Percentiles rank a stretch among this genome's conserved stretches.
Evolutionary conservation across 169 alveolate genomes (phyloP).

Genomic region (Plasmodium inui): DNA sequence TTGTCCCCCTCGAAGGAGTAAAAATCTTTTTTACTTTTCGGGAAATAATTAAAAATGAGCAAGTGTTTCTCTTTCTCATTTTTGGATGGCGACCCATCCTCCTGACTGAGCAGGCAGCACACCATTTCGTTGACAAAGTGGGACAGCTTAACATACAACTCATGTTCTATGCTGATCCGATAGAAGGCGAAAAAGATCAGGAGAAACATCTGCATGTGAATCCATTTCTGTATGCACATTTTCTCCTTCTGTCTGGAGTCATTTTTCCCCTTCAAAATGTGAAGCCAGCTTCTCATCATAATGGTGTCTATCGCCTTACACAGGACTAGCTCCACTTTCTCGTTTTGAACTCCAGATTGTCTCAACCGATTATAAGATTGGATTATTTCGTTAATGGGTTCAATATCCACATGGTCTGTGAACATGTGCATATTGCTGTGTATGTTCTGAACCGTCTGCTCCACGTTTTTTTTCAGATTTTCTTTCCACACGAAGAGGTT

Average conservation of each 20-base stretch:
- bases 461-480: conserved; percentile 15
- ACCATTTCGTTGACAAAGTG: conserved; percentile 26
- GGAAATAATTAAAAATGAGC: conserved; percentile 39
- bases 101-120: conserved; percentile 6
- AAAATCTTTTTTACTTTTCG: conserved; percentile 65
- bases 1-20: conserved; percentile 19
- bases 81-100: neutral
- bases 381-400: conserved; percentile 15
- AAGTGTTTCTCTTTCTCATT: conserved; percentile 58
- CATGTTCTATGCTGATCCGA: conserved; percentile 52
- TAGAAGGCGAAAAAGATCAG: conserved; percentile 10
- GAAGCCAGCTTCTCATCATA: conserved; percentile 34
- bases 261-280: conserved; percentile 19
- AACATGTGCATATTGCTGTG: conserved; percentile 18
- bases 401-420: neutral
- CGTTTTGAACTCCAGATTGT: neutral
- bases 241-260: conserved; percentile 6
- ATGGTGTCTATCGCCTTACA: neutral
- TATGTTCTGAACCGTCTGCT: neutral
- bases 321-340: conserved; percentile 9
- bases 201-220: conserved; percentile 11
- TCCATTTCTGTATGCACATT: conserved; percentile 13
- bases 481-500: conserved; percentile 54
- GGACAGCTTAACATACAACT: conserved; percentile 18
- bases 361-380: neutral